Evolutionary conservation across 768 basidiomycete genomes (phyloP).

Genomic region (Harrya chromipes): DNA sequence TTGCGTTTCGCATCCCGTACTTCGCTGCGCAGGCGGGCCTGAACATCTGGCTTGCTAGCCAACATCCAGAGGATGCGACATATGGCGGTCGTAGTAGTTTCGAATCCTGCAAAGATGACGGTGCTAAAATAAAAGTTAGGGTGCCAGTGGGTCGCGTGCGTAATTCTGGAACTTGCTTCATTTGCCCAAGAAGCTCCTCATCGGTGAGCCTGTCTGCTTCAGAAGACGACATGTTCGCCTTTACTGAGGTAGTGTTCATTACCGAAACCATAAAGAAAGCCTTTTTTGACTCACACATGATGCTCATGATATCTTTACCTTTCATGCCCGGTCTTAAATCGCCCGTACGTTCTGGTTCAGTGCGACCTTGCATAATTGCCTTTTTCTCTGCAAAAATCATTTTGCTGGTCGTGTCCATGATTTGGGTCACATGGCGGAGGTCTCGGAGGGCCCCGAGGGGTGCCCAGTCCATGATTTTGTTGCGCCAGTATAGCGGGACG

Average conservation of each 20-base stretch:
- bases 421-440: slow-evolving; percentile 23
- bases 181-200: slow-evolving; percentile 37
- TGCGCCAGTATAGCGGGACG: slow-evolving; percentile 29
- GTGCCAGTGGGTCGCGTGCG: background rate
- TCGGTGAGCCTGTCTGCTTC: slow-evolving; percentile 33
- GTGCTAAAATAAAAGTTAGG: slow-evolving; percentile 26
- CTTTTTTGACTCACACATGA: slow-evolving; percentile 32
- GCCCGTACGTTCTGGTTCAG: slow-evolving; percentile 8
- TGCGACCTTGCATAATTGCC: slow-evolving; percentile 15
- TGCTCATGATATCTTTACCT: slow-evolving; percentile 38
- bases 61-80: slow-evolving; percentile 35
- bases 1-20: slow-evolving; percentile 27
- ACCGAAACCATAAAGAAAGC: background rate
- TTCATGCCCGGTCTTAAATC: slow-evolving; percentile 12
- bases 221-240: slow-evolving; percentile 31
- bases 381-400: slow-evolving; percentile 31
- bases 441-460: slow-evolving; percentile 29
- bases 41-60: slow-evolving; percentile 28
- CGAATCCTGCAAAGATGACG: slow-evolving; percentile 33
- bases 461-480: slow-evolving; percentile 32
- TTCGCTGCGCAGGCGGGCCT: slow-evolving; percentile 33
- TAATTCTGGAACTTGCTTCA: slow-evolving; percentile 29
- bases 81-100: slow-evolving; percentile 31
- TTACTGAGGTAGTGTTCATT: slow-evolving; percentile 24
- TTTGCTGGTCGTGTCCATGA: slow-evolving; percentile 31